Evolutionary conservation across 1,284 basidiomycete genomes (phyloP).

Genomic region (Marasmius fiardii): DNA sequence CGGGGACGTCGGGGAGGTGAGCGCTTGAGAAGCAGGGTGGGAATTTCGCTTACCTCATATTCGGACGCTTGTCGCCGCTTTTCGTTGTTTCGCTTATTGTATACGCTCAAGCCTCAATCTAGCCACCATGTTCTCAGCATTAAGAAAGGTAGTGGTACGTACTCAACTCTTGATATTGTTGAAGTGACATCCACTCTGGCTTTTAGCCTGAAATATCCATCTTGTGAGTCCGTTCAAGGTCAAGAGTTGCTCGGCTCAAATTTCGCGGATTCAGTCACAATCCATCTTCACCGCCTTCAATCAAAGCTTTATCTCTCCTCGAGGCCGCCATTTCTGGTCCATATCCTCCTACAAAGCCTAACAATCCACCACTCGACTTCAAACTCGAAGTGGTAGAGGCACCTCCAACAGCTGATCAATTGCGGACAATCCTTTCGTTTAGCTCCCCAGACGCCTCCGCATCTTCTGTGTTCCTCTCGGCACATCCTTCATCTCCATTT

Average conservation of each 20-base stretch:
- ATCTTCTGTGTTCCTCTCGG: conserved; percentile 45
- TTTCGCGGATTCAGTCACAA: conserved; percentile 46
- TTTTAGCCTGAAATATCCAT: conserved; percentile 59
- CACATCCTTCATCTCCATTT: conserved; percentile 47
- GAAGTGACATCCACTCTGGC: neutral
- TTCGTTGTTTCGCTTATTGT: neutral
- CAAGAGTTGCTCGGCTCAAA: neutral
- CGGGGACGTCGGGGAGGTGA: too few species aligned
- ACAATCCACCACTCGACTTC: conserved; percentile 56
- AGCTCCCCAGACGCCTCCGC: conserved; percentile 39
- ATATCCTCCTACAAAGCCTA: conserved; percentile 50
- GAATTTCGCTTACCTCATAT: too few species aligned
- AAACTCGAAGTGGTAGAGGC: conserved; percentile 67
- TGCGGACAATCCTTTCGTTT: conserved; percentile 64
- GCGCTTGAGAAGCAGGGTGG: too few species aligned
- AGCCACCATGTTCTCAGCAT: conserved; percentile 22
- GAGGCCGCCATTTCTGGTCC: conserved; percentile 53
- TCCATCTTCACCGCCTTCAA: conserved; percentile 59
- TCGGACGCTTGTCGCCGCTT: too few species aligned
- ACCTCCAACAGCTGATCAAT: conserved; percentile 64
- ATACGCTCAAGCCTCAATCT: neutral
- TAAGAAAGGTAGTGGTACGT: conserved; percentile 18
- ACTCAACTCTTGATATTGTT: neutral
- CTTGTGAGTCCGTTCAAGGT: conserved; percentile 43
- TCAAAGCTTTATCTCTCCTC: conserved; percentile 54